These are phyloP conservation scores for Neofusicoccum umdonicola DNA, from an alignment of 2,329 filamentous ascomycete genomes.

Conservation along the genomic window DNA sequence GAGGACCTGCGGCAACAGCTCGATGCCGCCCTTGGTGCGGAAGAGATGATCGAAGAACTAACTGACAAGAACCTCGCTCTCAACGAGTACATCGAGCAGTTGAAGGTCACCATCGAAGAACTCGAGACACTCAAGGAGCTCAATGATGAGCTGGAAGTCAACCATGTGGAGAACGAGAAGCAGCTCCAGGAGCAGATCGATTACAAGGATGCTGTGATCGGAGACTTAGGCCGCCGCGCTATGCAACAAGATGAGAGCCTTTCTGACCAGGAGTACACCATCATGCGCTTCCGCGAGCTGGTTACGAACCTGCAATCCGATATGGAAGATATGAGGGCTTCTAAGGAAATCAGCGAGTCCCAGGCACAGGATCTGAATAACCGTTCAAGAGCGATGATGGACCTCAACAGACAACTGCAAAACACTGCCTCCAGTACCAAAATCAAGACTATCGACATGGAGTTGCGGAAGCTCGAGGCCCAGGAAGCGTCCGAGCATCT, in stretches of 20 bases:
- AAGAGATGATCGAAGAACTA: conserved; percentile 91
- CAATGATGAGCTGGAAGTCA: conserved; percentile 90
- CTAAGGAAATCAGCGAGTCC: conserved; percentile 86
- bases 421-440: conserved; percentile 87
- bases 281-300: conserved; percentile 84
- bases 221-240: conserved; percentile 73
- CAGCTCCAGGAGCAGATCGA: conserved; percentile 93
- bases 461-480: conserved; percentile 80
- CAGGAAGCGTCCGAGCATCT: conserved; percentile 87
- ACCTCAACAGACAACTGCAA: conserved; percentile 92
- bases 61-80: conserved; percentile 83
- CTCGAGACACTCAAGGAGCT: conserved; percentile 87
- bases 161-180: conserved; percentile 89
- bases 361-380: conserved; percentile 88
- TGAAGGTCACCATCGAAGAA: conserved; percentile 79
- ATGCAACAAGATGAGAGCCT: conserved; percentile 75
- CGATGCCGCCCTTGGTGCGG: conserved; percentile 81
- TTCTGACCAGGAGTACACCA: conserved; percentile 85
- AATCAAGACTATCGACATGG: conserved; percentile 89
- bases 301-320: conserved; percentile 83
- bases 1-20: conserved; percentile 88
- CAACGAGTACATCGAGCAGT: conserved; percentile 77
- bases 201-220: conserved; percentile 77
- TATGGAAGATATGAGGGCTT: conserved; percentile 87
- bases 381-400: conserved; percentile 90